phyloP scores from a whole-genome alignment of 169 alveolate species.

The Eimeria acervulina region DNA sequence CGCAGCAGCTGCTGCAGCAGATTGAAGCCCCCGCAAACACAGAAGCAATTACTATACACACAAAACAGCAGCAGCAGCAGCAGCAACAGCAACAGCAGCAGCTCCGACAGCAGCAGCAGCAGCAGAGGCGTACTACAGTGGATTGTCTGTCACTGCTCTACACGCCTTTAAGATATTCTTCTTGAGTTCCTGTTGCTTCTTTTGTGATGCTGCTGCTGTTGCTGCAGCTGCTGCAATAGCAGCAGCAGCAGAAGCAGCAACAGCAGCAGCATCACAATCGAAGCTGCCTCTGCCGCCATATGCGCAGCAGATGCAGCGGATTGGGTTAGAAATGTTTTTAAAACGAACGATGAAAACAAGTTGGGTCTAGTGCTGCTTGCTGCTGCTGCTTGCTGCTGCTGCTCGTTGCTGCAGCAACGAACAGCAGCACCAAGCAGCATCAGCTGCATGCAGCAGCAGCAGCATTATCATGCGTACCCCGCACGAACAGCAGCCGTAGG shows the following conservation, averaged over 20 bases:
- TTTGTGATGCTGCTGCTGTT: not conserved
- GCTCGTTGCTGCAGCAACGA: too few species aligned
- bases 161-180: not conserved
- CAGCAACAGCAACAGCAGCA: not conserved
- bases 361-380: not conserved
- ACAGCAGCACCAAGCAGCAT: too few species aligned
- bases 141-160: not conserved
- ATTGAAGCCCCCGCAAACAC: not conserved
- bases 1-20: slow-evolving; percentile 34
- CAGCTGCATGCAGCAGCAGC: too few species aligned
- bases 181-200: not conserved
- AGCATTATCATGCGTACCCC: too few species aligned
- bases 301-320: too few species aligned
- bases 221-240: slow-evolving; percentile 16
- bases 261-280: slow-evolving; percentile 18
- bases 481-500: too few species aligned
- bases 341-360: not conserved
- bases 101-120: not conserved
- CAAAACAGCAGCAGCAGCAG: too few species aligned
- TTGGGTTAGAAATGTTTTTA: not conserved
- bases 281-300: too few species aligned
- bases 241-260: not conserved
- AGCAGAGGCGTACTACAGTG: not conserved
- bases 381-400: too few species aligned
- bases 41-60: not conserved